phyloP scores from a whole-genome alignment of 192 early-diverging fungal genomes.

The Rhizoclosmatium sp. region DNA sequence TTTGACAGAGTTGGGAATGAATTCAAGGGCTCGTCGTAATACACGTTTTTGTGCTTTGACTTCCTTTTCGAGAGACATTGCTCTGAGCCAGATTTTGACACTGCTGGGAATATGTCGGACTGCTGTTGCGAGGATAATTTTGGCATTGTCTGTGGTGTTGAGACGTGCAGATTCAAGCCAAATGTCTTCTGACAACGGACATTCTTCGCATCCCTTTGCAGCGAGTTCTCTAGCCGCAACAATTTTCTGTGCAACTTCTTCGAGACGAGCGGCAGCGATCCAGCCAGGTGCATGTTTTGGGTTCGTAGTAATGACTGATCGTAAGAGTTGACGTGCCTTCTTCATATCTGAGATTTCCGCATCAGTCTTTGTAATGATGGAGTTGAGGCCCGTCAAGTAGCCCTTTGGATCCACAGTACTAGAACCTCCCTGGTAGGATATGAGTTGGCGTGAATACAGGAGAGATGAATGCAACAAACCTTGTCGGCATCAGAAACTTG shows the following conservation, averaged over 20 bases:
- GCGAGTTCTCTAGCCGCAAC: conserved; percentile 86
- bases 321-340: conserved; percentile 85
- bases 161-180: conserved; percentile 97
- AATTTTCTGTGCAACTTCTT: conserved; percentile 89
- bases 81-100: conserved; percentile 91
- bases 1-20: conserved; percentile 88
- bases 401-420: conserved; percentile 95
- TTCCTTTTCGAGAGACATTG: conserved; percentile 85
- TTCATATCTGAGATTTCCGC: conserved; percentile 90
- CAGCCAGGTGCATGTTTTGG: conserved; percentile 97
- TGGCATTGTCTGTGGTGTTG: conserved; percentile 83
- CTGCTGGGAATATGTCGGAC: conserved; percentile 89
- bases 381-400: conserved; percentile 92
- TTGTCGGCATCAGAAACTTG: conserved; percentile 83
- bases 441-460: conserved; percentile 17
- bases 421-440: conserved; percentile 65
- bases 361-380: conserved; percentile 78
- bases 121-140: conserved; percentile 90
- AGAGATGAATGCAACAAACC: background rate
- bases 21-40: conserved; percentile 89
- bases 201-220: conserved; percentile 89
- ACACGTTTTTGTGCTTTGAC: conserved; percentile 79
- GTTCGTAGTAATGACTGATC: conserved; percentile 91
- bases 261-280: conserved; percentile 96
- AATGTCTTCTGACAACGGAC: conserved; percentile 92